Percentiles rank a stretch among this genome's conserved stretches.
phyloP scores from a whole-genome alignment of 768 basidiomycete genomes.

The Termitomyces heimii region DNA sequence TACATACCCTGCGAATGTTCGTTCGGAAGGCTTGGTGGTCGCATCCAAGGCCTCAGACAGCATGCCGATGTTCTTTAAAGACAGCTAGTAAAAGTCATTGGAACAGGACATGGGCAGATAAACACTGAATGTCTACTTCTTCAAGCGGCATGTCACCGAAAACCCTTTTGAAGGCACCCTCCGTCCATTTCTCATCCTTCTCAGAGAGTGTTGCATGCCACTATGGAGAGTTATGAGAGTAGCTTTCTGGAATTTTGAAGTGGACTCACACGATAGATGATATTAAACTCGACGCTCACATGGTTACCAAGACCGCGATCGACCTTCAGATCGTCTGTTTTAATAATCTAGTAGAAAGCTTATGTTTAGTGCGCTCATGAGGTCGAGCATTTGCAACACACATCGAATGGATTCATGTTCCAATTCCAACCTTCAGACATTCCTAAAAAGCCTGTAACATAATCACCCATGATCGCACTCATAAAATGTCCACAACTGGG shows the following conservation, averaged over 20 bases:
- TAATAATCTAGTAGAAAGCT: constrained; percentile 29
- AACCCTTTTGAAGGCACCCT: constrained; percentile 33
- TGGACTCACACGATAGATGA: constrained; percentile 34
- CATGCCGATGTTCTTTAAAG: constrained; percentile 18
- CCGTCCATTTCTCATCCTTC: constrained; percentile 47
- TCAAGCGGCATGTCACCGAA: constrained; percentile 34
- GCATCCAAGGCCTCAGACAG: constrained; percentile 15
- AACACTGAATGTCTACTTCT: constrained; percentile 17
- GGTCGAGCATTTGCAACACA: constrained; percentile 7
- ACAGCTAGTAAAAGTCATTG: constrained; percentile 14
- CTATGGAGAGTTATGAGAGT: constrained; percentile 12
- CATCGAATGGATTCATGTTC: constrained; percentile 38
- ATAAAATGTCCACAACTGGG: constrained; percentile 48
- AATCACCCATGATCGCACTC: constrained; percentile 50
- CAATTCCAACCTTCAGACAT: constrained; percentile 46
- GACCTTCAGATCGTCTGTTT: constrained; percentile 25
- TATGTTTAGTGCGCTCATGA: background rate
- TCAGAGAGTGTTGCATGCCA: constrained; percentile 55
- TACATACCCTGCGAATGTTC: constrained; percentile 43
- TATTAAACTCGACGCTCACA: constrained; percentile 63
- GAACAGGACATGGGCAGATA: background rate
- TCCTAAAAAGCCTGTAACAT: constrained; percentile 53
- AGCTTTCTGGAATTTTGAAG: background rate
- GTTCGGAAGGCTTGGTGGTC: constrained; percentile 22
- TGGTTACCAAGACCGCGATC: constrained; percentile 58